Evolutionary conservation across 257 asterid genomes (phyloP).

Genomic region (Salvia splendens): DNA sequence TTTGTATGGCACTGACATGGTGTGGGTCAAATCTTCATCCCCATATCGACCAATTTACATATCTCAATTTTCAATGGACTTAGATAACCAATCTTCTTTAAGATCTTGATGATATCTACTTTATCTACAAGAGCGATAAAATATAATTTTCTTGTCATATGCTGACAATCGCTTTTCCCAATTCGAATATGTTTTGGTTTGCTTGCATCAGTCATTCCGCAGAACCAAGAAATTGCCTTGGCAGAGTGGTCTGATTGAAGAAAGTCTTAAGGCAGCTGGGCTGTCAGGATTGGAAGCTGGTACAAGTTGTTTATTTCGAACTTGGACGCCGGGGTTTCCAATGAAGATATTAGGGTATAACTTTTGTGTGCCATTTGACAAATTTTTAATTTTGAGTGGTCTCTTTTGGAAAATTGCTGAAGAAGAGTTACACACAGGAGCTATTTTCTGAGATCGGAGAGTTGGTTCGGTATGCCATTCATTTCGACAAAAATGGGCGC

Average conservation of each 20-base stretch:
- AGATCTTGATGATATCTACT: slow-evolving; percentile 63
- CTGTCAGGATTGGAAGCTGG: slow-evolving; percentile 66
- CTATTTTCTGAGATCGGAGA: slow-evolving; percentile 88
- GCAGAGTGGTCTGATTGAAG: slow-evolving; percentile 86
- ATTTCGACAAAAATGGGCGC: slow-evolving; percentile 83
- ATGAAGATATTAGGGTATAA: slow-evolving; percentile 93
- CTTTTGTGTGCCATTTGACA: slow-evolving; percentile 30
- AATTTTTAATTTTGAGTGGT: slow-evolving; percentile 37
- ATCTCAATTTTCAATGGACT: slow-evolving; percentile 46
- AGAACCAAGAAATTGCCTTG: slow-evolving; percentile 76
- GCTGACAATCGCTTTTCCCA: slow-evolving; percentile 58
- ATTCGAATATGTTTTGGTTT: slow-evolving; percentile 62
- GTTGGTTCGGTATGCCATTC: slow-evolving; percentile 74
- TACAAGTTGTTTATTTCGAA: slow-evolving; percentile 59
- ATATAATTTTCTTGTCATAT: slow-evolving; percentile 47
- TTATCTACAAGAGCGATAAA: slow-evolving; percentile 58
- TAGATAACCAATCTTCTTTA: slow-evolving; percentile 52
- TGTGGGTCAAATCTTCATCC: slow-evolving; percentile 52
- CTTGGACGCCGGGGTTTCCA: slow-evolving; percentile 78
- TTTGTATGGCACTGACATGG: slow-evolving; percentile 64
- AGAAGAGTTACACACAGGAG: slow-evolving; percentile 69
- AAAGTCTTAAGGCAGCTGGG: slow-evolving; percentile 88
- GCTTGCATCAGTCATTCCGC: slow-evolving; percentile 86
- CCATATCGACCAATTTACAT: slow-evolving; percentile 47
- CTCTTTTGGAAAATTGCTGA: slow-evolving; percentile 47